phyloP scores from a whole-genome alignment of 1,284 basidiomycete genomes.

The Mycena citricolor region DNA sequence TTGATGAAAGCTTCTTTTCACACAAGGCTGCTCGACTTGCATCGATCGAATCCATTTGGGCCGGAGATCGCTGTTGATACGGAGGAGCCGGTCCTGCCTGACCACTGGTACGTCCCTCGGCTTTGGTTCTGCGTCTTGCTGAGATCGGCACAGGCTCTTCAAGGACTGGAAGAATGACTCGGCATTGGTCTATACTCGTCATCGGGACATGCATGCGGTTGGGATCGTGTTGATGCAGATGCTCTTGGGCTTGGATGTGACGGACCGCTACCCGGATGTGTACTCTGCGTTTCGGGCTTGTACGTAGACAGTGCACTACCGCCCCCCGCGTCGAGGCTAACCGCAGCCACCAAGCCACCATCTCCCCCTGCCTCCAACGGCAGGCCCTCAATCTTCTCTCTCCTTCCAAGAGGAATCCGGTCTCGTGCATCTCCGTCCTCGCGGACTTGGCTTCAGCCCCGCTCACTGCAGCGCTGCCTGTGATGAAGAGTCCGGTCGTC shows the following conservation, averaged over 20 bases:
- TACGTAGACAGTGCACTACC: too few species aligned
- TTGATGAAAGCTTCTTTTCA: slow-evolving; percentile 63
- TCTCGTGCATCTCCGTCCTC: slow-evolving; percentile 48
- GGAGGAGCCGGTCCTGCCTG: slow-evolving; percentile 50
- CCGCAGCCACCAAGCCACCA: slow-evolving; percentile 45
- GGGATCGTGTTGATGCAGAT: slow-evolving; percentile 77
- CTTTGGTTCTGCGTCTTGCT: neutral
- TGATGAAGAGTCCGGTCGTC: slow-evolving; percentile 34
- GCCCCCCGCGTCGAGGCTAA: too few species aligned
- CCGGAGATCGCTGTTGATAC: slow-evolving; percentile 34
- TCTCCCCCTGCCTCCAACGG: slow-evolving; percentile 49
- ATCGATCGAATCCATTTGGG: slow-evolving; percentile 72
- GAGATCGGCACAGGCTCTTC: slow-evolving; percentile 47
- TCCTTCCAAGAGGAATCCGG: slow-evolving; percentile 55
- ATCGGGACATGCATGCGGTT: slow-evolving; percentile 72
- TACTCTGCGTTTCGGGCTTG: slow-evolving; percentile 18
- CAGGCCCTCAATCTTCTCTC: slow-evolving; percentile 59
- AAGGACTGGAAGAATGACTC: slow-evolving; percentile 68
- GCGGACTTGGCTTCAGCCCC: slow-evolving; percentile 41
- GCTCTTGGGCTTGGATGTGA: slow-evolving; percentile 69
- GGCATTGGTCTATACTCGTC: slow-evolving; percentile 64
- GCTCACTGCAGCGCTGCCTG: slow-evolving; percentile 27
- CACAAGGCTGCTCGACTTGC: slow-evolving; percentile 65
- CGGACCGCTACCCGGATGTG: slow-evolving; percentile 35
- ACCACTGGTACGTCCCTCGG: slow-evolving; percentile 53